Conservation (phyloP, 306 rosid genomes). For the Prosopis cineraria region DNA sequence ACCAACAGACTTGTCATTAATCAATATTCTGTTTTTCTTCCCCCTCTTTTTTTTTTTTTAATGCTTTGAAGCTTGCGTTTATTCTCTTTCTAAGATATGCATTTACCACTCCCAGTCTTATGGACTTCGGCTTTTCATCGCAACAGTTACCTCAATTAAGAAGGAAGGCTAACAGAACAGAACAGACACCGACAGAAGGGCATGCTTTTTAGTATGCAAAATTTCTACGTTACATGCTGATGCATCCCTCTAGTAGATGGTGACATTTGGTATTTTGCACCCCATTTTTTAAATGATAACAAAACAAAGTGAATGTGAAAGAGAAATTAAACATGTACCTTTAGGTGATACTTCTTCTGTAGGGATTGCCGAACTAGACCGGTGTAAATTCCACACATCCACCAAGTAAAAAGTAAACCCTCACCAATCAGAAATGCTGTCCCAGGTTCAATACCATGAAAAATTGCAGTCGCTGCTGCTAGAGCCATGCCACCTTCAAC, state of each 20-base stretch:
- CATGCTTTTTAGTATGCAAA: neutral
- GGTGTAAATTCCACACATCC: constrained; percentile 96
- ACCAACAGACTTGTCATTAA: constrained; percentile 13
- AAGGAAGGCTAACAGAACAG: neutral
- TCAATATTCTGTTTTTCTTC: no score
- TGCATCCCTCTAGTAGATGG: constrained; percentile 21
- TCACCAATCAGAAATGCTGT: constrained; percentile 73
- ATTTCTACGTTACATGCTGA: constrained; percentile 27
- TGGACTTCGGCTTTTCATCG: neutral
- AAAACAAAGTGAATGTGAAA: neutral
- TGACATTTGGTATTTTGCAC: neutral
- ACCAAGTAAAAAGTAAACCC: constrained; percentile 93
- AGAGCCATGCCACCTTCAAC: constrained; percentile 92
- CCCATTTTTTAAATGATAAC: constrained; percentile 8
- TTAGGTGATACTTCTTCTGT: constrained; percentile 91
- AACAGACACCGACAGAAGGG: constrained; percentile 6
- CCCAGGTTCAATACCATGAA: constrained; percentile 67
- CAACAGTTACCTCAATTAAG: constrained; percentile 1
- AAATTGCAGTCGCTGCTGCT: constrained; percentile 71
- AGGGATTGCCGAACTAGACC: constrained; percentile 88
- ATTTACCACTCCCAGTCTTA: neutral
- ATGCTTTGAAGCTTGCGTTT: no score
- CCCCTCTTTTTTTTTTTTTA: no score
- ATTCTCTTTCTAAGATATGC: constrained; percentile 18
- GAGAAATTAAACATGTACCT: constrained; percentile 51